phyloP scores from a whole-genome alignment of 2,329 filamentous ascomycete genomes.

The Lojkania enalia region DNA sequence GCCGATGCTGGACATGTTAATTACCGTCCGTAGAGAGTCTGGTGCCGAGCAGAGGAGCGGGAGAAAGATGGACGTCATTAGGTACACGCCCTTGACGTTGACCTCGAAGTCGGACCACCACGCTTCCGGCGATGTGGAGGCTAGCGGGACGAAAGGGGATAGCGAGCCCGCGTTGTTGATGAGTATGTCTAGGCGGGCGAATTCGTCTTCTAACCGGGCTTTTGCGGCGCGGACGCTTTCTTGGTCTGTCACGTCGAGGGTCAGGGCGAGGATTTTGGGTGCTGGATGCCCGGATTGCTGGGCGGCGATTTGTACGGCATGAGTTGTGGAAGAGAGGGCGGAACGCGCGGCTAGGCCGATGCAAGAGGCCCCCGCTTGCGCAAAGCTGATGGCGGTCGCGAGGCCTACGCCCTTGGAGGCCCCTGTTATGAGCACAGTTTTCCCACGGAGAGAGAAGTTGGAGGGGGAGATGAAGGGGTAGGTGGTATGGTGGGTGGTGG shows the following conservation, averaged over 20 bases:
- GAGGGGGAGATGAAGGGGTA: conserved; percentile 56
- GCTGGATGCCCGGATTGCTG: conserved; percentile 37
- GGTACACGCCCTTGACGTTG: conserved; percentile 55
- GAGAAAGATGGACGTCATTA: conserved; percentile 51
- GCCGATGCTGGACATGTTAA: conserved; percentile 54
- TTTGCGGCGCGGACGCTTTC: conserved; percentile 45
- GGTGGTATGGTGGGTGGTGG: conserved; percentile 49
- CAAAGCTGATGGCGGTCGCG: conserved; percentile 58
- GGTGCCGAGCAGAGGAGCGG: conserved; percentile 44
- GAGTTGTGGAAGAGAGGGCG: conserved; percentile 39
- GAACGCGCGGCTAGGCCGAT: conserved; percentile 60
- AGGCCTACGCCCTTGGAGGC: conserved; percentile 59
- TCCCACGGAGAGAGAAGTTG: conserved; percentile 37
- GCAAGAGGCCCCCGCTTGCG: conserved; percentile 56
- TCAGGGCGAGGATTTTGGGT: conserved; percentile 45
- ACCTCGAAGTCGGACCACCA: conserved; percentile 53
- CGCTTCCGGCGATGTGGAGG: conserved; percentile 41
- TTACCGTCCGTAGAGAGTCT: conserved; percentile 31
- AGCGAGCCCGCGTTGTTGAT: conserved; percentile 54
- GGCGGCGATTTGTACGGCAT: conserved; percentile 44
- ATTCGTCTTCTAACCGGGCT: conserved; percentile 28
- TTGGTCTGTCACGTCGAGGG: conserved; percentile 49
- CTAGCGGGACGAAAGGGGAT: conserved; percentile 30
- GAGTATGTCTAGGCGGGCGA: conserved; percentile 48
- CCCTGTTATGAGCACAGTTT: conserved; percentile 58